Base-by-base conservation (phyloP, 2,329 filamentous ascomycete species). In the Pyrenochaeta sp. region DNA sequence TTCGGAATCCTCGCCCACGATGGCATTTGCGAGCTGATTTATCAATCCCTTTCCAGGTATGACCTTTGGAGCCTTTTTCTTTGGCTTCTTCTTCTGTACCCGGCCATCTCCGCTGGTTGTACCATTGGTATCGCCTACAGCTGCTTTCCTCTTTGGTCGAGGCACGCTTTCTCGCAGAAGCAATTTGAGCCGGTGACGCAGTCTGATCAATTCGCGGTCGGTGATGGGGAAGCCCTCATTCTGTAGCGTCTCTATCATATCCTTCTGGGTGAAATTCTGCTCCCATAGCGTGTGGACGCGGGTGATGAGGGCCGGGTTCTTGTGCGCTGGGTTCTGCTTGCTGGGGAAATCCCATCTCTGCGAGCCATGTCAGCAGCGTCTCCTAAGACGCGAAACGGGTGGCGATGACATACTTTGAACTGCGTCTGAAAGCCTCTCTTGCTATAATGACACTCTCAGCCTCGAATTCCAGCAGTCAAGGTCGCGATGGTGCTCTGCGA, bases 241-340 rank as follows among this genome's bases (percentile, higher is more conserved):
- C 53, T 83, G 84, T 44, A 94, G 76, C 19, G 83, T 81, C 18
- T 79, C 76, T 42, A 91, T 76, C 83, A 94, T 94, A 54, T 91
- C 86, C 47, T 81, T 81, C 68, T 91, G 88, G 13, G 76, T 79
- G 10, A 83, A 78, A 62, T 93, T 94, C 57, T 76, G 77, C 66
- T 89, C 85, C 89, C 89, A 94, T 59, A 94, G 77, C 71, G 92
- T 82, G 63, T 84, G 85, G 48, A 93, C 80, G 20, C 89, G 83
- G 13, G 79, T 80, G 27, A 89, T 82, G 6, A 93, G 80, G 17
- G 75, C 76, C 10, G 78, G 75, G 64, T 90, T 87, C 61, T 87
- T 88, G 63, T 90, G 83, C 1, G 85, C 84, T 1, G 85, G 84
- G 47, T 86, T 84, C 56, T 88, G 84, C 67, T 90, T 90, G 44